Evolutionary conservation across 345 rosid genomes (phyloP), one percentile per base, ranked within the genome.

Genomic region (Eucalyptus leucophloia): DNA sequence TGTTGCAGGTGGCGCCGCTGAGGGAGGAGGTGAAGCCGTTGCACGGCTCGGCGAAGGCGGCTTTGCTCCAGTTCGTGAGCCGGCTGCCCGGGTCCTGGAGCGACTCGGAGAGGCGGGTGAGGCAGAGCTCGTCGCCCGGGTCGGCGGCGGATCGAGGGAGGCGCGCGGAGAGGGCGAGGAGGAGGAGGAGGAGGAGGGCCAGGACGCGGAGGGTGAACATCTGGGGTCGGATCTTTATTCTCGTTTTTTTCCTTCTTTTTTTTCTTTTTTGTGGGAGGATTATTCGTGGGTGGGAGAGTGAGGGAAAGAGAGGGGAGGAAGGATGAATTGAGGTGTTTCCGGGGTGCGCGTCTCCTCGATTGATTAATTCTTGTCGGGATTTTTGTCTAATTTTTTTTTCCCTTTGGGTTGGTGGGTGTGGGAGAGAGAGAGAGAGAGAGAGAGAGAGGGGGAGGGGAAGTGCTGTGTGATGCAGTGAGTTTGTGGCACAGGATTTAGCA

Each of bases 1-100:
- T 98, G 96, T 96, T 98, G 94, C 99, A 97, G 88, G 94, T 95
- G 88, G 94, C 98, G 10, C 99, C 99, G 6, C 93, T 93, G 60
- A 98, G 94, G 50, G 89, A 91, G 30, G 99, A 98, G 18, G 92
- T 94, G 94, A 97, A 95, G 40, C 96, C 97, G 87, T 90, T 92
- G 89, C 99, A 98, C 24, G 99, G 97, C 88, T 90, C 93, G 8
- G 96, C 92, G 91, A 98, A 92, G 86, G 77, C 89, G 50, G 97
- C 12, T 89, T 92, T 92, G 42, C 95, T 98, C 99, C 99, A 98
- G 96, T 98, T 97, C 24, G 58, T 91, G 92, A 98, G 99, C 15
- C 95, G 95, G 26, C 91, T 90, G 49, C 91, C 90, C 9, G 98
- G 98, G 94, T 96, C 99, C 92, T 93, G 90, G n/a, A 98, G 90